These are phyloP conservation scores for Eutrema heterophyllum DNA, from an alignment of 345 rosid genomes.

Conservation along the genomic window DNA sequence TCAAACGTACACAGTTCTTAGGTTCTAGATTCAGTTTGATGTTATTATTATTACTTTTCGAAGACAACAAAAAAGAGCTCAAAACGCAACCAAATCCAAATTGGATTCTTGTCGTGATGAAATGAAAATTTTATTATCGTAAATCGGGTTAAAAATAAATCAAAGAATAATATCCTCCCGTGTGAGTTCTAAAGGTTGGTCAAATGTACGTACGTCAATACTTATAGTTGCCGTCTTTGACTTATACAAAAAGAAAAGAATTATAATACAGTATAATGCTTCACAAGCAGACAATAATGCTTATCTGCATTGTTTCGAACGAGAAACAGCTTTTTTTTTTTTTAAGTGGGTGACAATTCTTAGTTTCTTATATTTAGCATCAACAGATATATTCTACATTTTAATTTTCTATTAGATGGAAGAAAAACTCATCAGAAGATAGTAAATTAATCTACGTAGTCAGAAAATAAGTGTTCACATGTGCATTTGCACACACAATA, in stretches of 20 bases:
- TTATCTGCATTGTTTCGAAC: background rate
- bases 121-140: background rate
- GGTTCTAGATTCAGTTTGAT: no score
- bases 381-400: background rate
- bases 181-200: background rate
- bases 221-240: conserved; percentile 26
- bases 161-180: background rate
- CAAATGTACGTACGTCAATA: conserved; percentile 12
- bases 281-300: conserved; percentile 17
- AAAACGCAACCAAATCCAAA: conserved; percentile 11
- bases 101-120: conserved; percentile 6
- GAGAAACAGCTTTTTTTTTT: background rate
- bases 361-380: background rate
- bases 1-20: no score
- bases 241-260: background rate
- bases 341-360: background rate
- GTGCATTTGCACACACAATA: background rate
- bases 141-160: background rate
- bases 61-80: background rate
- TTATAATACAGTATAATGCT: background rate
- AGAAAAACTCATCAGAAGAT: background rate
- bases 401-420: background rate
- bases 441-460: background rate
- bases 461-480: background rate
- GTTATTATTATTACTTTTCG: no score